These are phyloP conservation scores for Parietaria judaica DNA, from an alignment of 306 rosid genomes.

Conservation along the genomic window DNA sequence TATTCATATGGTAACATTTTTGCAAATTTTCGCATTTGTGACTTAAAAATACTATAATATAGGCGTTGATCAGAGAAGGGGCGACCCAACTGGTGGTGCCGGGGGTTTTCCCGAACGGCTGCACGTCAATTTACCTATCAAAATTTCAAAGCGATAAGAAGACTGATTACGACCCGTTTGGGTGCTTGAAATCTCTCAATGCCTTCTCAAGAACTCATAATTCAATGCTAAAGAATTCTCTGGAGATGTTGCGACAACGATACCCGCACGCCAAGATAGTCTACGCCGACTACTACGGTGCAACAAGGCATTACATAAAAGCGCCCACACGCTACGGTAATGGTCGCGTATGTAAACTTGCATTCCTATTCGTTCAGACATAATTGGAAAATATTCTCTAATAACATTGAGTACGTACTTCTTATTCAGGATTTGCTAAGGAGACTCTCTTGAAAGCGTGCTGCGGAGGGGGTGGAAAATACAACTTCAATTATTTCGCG, in stretches of 20 bases:
- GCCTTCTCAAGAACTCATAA: conserved; percentile 43
- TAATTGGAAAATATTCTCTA: too few relatives aligned
- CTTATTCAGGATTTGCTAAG: conserved; percentile 26
- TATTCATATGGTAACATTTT: too few relatives aligned
- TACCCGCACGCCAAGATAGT: conserved; percentile 45
- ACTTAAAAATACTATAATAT: too few relatives aligned
- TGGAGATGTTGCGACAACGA: conserved; percentile 25
- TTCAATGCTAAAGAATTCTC: conserved; percentile 33
- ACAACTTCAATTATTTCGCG: conserved; percentile 50
- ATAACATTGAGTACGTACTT: too few relatives aligned
- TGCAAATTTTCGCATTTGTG: too few relatives aligned
- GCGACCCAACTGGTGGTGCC: conserved; percentile 57
- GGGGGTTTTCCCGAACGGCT: conserved; percentile 62
- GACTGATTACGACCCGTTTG: conserved; percentile 36
- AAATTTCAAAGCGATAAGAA: conserved; percentile 26
- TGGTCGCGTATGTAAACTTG: background rate
- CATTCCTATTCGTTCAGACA: background rate
- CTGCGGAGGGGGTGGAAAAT: conserved; percentile 77
- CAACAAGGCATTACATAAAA: conserved; percentile 40
- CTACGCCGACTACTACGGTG: conserved; percentile 54
- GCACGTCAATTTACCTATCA: conserved; percentile 47
- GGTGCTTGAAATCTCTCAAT: conserved; percentile 56
- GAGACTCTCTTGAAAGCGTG: conserved; percentile 31
- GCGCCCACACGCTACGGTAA: conserved; percentile 43
- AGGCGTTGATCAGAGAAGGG: conserved; percentile 66